phyloP scores from a whole-genome alignment of 2,329 filamentous ascomycete genomes.

The Trichoderma semiorbis region DNA sequence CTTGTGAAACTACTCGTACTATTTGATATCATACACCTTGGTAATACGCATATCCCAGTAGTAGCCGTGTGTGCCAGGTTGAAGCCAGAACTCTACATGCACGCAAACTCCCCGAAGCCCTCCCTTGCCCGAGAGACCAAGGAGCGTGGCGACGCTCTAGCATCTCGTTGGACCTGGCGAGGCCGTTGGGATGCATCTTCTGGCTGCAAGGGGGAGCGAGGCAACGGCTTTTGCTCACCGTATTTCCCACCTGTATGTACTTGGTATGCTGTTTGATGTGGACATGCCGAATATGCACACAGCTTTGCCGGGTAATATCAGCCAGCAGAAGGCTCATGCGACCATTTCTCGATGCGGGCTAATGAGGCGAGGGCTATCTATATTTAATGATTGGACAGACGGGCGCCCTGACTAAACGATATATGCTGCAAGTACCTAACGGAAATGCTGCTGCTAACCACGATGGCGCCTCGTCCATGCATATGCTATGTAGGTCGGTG shows the following conservation, averaged over 20 bases:
- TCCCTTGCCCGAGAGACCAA: background rate
- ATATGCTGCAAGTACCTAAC: background rate
- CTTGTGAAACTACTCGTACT: background rate
- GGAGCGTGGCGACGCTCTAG: background rate
- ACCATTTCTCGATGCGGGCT: slow-evolving; percentile 6
- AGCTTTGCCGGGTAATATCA: background rate
- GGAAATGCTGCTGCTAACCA: background rate
- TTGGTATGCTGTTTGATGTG: background rate
- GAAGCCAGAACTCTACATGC: background rate
- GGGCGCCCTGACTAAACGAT: background rate
- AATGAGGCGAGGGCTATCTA: background rate
- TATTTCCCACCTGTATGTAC: background rate
- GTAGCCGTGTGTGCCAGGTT: background rate
- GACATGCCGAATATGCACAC: background rate
- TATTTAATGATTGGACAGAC: background rate
- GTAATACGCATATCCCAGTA: background rate
- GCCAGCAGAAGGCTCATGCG: background rate
- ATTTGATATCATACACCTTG: background rate
- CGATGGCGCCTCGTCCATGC: background rate
- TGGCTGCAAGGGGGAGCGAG: background rate
- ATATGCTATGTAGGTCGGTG: background rate
- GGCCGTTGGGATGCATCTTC: background rate
- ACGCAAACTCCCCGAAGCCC: background rate
- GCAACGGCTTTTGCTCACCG: background rate
- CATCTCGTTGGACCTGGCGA: background rate